Conservation (phyloP, 202 grass and related monocot species). For the Carex arenaria region DNA sequence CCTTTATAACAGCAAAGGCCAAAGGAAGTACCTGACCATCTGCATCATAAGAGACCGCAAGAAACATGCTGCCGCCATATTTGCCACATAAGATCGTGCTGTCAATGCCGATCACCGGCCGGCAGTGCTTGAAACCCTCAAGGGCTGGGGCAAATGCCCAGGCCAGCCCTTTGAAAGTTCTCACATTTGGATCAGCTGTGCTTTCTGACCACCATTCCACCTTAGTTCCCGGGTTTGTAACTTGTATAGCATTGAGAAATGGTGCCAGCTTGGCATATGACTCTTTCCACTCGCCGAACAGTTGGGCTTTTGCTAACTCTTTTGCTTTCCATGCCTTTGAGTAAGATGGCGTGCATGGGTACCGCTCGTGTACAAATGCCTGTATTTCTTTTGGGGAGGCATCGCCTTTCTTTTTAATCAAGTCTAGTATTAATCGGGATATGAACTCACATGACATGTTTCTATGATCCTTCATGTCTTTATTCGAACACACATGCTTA, state of each 20-base stretch:
- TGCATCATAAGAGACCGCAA: conserved; percentile 2
- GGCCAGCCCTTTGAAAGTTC: conserved; percentile 9
- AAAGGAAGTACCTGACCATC: conserved; percentile 23
- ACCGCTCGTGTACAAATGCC: neutral
- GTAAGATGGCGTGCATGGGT: conserved; percentile 7
- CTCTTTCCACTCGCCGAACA: neutral
- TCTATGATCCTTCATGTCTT: neutral
- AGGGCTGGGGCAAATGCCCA: conserved; percentile 28
- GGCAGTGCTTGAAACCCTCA: conserved; percentile 4
- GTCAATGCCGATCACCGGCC: conserved; percentile 20
- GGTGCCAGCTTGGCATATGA: conserved; percentile 11
- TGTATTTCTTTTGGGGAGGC: conserved; percentile 13
- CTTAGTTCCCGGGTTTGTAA: conserved; percentile 11
- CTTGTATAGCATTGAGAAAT: conserved; percentile 11
- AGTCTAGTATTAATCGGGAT: neutral
- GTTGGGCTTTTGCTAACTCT: neutral
- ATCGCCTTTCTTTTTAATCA: conserved; percentile 9
- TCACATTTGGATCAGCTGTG: conserved; percentile 2
- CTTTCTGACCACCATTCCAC: conserved; percentile 6
- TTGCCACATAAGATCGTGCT: neutral
- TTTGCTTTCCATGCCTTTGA: conserved; percentile 15
- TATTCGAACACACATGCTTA: neutral
- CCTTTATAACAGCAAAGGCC: conserved; percentile 17
- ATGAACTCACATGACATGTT: conserved; percentile 13
- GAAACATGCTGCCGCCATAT: neutral